Evolutionary conservation across 2,329 filamentous ascomycete species (phyloP).

Genomic region (Stagonosporopsis vannaccii): DNA sequence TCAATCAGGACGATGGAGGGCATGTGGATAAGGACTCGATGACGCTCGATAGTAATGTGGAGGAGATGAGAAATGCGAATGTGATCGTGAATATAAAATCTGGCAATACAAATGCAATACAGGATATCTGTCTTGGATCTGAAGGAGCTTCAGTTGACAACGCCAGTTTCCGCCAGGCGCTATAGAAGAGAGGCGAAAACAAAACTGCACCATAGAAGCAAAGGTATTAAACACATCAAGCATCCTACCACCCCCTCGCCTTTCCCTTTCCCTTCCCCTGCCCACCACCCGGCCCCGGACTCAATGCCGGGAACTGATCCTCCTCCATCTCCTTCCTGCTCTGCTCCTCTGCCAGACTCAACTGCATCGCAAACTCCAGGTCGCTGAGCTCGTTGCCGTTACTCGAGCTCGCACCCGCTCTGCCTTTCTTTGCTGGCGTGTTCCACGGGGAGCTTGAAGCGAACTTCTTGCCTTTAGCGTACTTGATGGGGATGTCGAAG

Average conservation of each 20-base stretch:
- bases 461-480: constrained; percentile 50
- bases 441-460: constrained; percentile 25
- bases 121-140: no score
- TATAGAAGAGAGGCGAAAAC: no score
- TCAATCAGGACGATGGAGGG: no score
- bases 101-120: no score
- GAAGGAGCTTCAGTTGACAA: neutral
- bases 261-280: constrained; percentile 41
- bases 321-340: constrained; percentile 51
- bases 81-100: no score
- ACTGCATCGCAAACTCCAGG: constrained; percentile 67
- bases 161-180: no score
- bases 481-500: constrained; percentile 57
- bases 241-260: constrained; percentile 27
- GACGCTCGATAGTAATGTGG: no score
- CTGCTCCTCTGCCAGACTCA: constrained; percentile 67
- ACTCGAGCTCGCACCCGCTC: constrained; percentile 46
- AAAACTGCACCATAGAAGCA: neutral
- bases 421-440: constrained; percentile 39
- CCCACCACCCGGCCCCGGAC: constrained; percentile 22
- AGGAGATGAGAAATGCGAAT: no score
- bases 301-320: constrained; percentile 41
- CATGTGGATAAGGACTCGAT: no score
- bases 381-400: constrained; percentile 59
- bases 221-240: neutral